These are phyloP conservation scores for Aspergillus bridgeri DNA, from an alignment of 495 filamentous ascomycete genomes.

Conservation along the genomic window DNA sequence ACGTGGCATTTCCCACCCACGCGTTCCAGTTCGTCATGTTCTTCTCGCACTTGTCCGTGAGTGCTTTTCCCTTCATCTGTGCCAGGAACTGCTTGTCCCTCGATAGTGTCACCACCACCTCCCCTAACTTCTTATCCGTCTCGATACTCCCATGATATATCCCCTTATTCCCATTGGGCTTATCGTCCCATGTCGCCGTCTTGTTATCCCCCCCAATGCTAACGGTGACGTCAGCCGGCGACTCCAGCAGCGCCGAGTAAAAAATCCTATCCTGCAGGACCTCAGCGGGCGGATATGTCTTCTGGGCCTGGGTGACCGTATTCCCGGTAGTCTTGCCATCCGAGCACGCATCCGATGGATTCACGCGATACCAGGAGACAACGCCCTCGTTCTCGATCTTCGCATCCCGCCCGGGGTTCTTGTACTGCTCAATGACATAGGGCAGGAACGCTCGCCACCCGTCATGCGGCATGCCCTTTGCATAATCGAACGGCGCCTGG, in stretches of 20 bases:
- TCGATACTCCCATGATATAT: slow-evolving; percentile 52
- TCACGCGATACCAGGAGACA: slow-evolving; percentile 62
- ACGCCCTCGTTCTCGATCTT: slow-evolving; percentile 47
- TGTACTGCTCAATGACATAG: slow-evolving; percentile 62
- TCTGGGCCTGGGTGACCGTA: slow-evolving; percentile 15
- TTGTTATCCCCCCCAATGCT: slow-evolving; percentile 43
- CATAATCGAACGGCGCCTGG: slow-evolving; percentile 49
- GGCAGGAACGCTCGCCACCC: slow-evolving; percentile 56
- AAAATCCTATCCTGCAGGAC: slow-evolving; percentile 35
- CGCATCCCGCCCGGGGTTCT: slow-evolving; percentile 44
- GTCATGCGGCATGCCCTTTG: slow-evolving; percentile 49
- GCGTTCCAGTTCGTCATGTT: slow-evolving; percentile 55
- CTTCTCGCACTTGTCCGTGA: slow-evolving; percentile 41
- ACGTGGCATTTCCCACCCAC: slow-evolving; percentile 36
- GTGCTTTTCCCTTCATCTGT: slow-evolving; percentile 41
- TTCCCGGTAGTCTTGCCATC: slow-evolving; percentile 38
- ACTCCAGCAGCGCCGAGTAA: slow-evolving; percentile 31
- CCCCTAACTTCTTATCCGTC: slow-evolving; percentile 47
- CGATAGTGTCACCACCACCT: slow-evolving; percentile 48
- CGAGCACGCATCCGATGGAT: slow-evolving; percentile 31
- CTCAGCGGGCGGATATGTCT: slow-evolving; percentile 8
- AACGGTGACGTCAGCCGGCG: slow-evolving; percentile 41
- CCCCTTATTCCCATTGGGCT: slow-evolving; percentile 30
- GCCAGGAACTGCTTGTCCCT: slow-evolving; percentile 33
- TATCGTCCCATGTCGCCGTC: slow-evolving; percentile 31